Evolutionary conservation across 805 yeast genomes (phyloP), one percentile per base, ranked within the genome.

Genomic region (Suhomyces emberorum): DNA sequence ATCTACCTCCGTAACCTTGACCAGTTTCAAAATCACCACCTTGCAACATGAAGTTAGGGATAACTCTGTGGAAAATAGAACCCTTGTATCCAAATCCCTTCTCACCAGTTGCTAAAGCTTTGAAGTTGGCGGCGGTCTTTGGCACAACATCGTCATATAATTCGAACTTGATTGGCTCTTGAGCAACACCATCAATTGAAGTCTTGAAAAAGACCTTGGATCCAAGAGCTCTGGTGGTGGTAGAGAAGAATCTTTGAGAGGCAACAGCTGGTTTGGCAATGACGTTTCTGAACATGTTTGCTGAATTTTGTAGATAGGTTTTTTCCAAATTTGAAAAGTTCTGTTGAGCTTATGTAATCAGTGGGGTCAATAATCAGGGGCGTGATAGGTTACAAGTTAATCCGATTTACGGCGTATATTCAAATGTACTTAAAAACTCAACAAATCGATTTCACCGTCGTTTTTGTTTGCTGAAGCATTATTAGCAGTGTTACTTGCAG

Each of bases 31-130:
- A 66, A 49, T 69, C 74, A 52, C 74, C 74, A 56, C 76, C 97
- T 76, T 89, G 98, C 62, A 91, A 74, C 98, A 89, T 89, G 76
- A 89, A 89, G 65, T 84, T 81, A 49, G 96, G 96, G 58, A 88
- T 88, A 49, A 89, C 95, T 74, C 96, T 83, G 87, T 89, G 97
- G 93, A 91, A 89, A 49, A 81, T 72, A 33, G 95, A 85, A 55
- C 74, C 77, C 61, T 81, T 81, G 78, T 81, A 88, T 43, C 96
- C 96, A 56, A 71, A 85, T 44, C 97, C 98, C 77, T 88, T 84
- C 73, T 87, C 96, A 53, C 96, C 96, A 46, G 96, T 83, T 61
- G 83, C 77, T 52, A 83, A 65, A 39, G 88, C 88, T 71, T 85
- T 76, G 76, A 83, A 83, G 67, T 83, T 83, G 65, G 81, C 88